Evolutionary conservation across 1,139 yeast genomes (phyloP).

Genomic region (Kodamaea derodonti): DNA sequence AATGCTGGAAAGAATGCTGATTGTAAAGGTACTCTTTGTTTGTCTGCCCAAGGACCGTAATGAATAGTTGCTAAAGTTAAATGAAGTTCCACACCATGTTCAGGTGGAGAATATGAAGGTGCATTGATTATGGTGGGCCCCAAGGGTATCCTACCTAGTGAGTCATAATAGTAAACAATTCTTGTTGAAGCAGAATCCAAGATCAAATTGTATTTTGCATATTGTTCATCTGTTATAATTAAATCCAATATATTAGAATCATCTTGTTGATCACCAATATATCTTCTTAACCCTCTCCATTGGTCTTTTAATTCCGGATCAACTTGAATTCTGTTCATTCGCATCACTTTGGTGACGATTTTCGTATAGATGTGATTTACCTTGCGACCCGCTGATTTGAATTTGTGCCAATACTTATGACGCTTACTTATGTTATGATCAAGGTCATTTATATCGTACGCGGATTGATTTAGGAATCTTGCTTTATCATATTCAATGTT

Average conservation of each 20-base stretch:
- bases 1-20: slow-evolving; percentile 64
- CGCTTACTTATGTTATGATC: slow-evolving; percentile 15
- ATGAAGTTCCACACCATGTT: slow-evolving; percentile 59
- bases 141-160: slow-evolving; percentile 47
- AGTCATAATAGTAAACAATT: slow-evolving; percentile 63
- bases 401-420: slow-evolving; percentile 22
- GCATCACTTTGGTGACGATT: slow-evolving; percentile 1
- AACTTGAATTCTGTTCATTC: background rate
- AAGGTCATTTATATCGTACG: slow-evolving; percentile 1
- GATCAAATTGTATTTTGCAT: slow-evolving; percentile 76
- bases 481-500: slow-evolving; percentile 53
- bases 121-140: slow-evolving; percentile 5
- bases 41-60: slow-evolving; percentile 96
- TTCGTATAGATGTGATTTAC: slow-evolving; percentile 5
- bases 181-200: slow-evolving; percentile 59
- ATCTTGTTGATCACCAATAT: slow-evolving; percentile 35
- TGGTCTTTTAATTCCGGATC: slow-evolving; percentile 7
- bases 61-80: slow-evolving; percentile 64
- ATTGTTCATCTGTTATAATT: slow-evolving; percentile 51
- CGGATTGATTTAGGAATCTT: slow-evolving; percentile 5
- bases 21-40: slow-evolving; percentile 69
- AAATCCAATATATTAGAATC: slow-evolving; percentile 24
- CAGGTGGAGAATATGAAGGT: slow-evolving; percentile 44
- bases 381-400: slow-evolving; percentile 17
- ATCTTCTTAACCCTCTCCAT: slow-evolving; percentile 45